Base-by-base conservation (phyloP, 192 early-diverging fungal species). In the Dissophora ornata region DNA sequence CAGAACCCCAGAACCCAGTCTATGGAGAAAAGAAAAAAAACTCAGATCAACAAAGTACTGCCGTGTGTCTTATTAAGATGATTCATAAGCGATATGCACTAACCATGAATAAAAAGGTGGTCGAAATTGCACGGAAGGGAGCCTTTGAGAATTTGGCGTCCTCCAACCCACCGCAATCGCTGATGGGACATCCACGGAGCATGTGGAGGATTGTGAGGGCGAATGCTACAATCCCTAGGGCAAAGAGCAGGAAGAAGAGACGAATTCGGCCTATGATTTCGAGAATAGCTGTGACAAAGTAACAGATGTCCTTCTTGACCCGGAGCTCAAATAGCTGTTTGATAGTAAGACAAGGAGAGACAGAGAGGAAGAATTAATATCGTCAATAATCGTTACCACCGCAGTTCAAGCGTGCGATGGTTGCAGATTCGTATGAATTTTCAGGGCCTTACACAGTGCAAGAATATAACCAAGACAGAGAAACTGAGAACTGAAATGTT, bases 261-360 rank as follows among this genome's bases (percentile, higher is more conserved):
- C 51, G 51, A 53, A 53, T 53, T 53, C 32, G 51, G 51, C 26
- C 51, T 34, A 53, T 29, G 32, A 53, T 53, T 29, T 53, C 51
- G 29, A 53, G 25, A 53, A 53, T 53, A 13, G 32, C 51, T 53
- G 51, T 53, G 32, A 53, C 51, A 53, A 53, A 33, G 29, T 53
- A 53, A n/a, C 51, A 28, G 25, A 53, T 53, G 12, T 29, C 32
- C 29, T 32, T 53, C 51, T 53, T 53, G 51, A 53, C 29, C 51
- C 51, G 51, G 29, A 53, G 32, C 51, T 53, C 51, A 13, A 32
- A 53, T 53, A 53, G 25, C 51, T 53, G 26, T 53, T 53, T 29
- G 51, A 53, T 10, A 53, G 19, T 1, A 34, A 19, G 51, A 19
- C 13, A 53, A n/a, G n/a, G 51, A 53, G 29, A 52, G 36, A 38